phyloP scores from a whole-genome alignment of 2,329 filamentous ascomycete genomes.

The Zasmidium angulare region DNA sequence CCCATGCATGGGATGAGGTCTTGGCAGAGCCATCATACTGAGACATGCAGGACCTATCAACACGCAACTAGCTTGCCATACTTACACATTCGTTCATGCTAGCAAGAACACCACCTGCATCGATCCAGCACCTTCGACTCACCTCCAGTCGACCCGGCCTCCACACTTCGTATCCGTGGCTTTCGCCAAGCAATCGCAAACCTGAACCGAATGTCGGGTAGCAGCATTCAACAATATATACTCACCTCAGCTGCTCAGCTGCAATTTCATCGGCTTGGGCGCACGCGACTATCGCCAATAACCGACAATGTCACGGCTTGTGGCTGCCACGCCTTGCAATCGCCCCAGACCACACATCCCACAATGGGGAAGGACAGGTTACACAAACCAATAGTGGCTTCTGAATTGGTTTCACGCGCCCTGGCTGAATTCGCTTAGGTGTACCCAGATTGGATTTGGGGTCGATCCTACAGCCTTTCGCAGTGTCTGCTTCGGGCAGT shows the following conservation, averaged over 20 bases:
- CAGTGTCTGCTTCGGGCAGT: background rate
- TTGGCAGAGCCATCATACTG: background rate
- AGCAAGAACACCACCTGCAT: background rate
- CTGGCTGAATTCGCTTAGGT: background rate
- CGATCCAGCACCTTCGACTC: background rate
- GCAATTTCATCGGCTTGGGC: background rate
- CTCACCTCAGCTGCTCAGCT: background rate
- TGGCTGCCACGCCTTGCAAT: background rate
- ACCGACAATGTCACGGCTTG: background rate
- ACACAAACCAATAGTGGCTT: conserved; percentile 5
- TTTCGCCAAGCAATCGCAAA: background rate
- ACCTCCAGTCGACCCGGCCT: too few relatives aligned
- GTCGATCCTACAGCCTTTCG: background rate
- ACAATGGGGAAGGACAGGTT: background rate
- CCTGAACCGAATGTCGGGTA: background rate
- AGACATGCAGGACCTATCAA: background rate
- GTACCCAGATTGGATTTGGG: background rate
- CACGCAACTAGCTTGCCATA: background rate
- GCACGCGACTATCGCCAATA: background rate
- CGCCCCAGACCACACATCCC: background rate
- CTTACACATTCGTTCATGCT: background rate
- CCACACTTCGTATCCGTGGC: background rate
- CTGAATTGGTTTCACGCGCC: background rate
- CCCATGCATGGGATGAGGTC: background rate
- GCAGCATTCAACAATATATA: background rate